Conservation (phyloP, 768 basidiomycete genomes). For the Amanita muscaria region DNA sequence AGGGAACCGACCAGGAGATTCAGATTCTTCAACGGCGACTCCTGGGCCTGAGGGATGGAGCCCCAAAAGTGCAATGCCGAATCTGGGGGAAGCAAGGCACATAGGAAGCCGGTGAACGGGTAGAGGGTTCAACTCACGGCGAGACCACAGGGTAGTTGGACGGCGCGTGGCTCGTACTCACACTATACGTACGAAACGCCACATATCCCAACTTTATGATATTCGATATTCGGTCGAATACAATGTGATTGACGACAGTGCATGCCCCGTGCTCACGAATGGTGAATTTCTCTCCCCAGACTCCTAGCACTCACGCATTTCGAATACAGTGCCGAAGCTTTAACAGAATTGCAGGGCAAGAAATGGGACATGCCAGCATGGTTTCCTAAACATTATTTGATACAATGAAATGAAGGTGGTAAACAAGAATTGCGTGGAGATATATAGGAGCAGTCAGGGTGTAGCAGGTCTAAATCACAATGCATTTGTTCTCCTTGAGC, state of each 20-base stretch:
- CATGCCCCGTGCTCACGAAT: constrained; percentile 69
- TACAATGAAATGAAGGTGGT: constrained; percentile 2
- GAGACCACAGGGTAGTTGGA: too few species aligned
- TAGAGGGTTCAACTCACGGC: too few species aligned
- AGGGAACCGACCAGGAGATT: too few species aligned
- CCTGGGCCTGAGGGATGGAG: too few species aligned
- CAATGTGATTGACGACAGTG: constrained; percentile 50
- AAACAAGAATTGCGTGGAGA: constrained; percentile 4
- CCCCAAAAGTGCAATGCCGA: too few species aligned
- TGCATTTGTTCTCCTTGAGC: constrained; percentile 62
- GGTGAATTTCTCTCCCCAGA: constrained; percentile 32
- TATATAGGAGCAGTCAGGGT: constrained; percentile 2
- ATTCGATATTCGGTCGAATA: too few species aligned
- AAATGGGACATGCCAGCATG: constrained; percentile 49
- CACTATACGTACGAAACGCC: too few species aligned
- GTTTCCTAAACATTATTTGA: constrained; percentile 51
- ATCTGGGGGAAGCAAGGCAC: too few species aligned
- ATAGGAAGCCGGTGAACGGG: too few species aligned
- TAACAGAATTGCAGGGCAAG: constrained; percentile 37
- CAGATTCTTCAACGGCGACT: too few species aligned
- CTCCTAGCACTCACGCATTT: neutral
- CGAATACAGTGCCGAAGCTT: constrained; percentile 50
- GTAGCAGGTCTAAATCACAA: constrained; percentile 34
- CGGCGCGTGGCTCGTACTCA: too few species aligned
- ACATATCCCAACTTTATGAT: too few species aligned